These are phyloP conservation scores for Citrus cavaleriei DNA, from an alignment of 345 rosid genomes.

Conservation along the genomic window DNA sequence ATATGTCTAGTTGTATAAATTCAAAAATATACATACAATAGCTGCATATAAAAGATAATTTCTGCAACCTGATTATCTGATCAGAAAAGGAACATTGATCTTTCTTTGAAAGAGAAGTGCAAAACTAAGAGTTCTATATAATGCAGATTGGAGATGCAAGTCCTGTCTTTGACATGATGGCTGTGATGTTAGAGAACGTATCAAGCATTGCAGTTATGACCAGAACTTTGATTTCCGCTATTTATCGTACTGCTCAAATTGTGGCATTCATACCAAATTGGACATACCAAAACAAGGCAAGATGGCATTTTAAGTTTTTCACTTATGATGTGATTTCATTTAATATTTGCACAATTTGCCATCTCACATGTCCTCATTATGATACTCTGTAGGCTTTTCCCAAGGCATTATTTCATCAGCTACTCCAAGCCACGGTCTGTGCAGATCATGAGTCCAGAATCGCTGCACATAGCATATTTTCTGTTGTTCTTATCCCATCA, in stretches of 20 bases:
- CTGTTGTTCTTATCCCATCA: constrained; percentile 66
- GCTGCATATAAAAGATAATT: neutral
- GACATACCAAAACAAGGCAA: constrained; percentile 68
- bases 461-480: constrained; percentile 69
- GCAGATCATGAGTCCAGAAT: constrained; percentile 63
- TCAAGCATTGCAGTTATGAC: constrained; percentile 63
- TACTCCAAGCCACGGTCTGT: constrained; percentile 63
- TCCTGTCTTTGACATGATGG: constrained; percentile 79
- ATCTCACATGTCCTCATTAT: neutral
- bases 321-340: too few relatives aligned
- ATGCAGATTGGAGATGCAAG: constrained; percentile 78
- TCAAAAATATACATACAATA: too few relatives aligned
- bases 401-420: constrained; percentile 61
- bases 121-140: constrained; percentile 18
- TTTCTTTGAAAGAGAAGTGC: neutral
- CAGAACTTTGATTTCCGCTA: constrained; percentile 54
- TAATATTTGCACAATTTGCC: neutral
- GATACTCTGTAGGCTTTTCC: constrained; percentile 56
- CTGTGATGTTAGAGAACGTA: constrained; percentile 77
- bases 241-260: constrained; percentile 68
- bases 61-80: neutral
- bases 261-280: constrained; percentile 61
- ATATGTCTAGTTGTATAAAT: too few relatives aligned
- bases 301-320: constrained; percentile 1
- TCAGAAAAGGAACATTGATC: neutral